Conservation (phyloP, 495 filamentous ascomycete species). For the Neurospora sp. region DNA sequence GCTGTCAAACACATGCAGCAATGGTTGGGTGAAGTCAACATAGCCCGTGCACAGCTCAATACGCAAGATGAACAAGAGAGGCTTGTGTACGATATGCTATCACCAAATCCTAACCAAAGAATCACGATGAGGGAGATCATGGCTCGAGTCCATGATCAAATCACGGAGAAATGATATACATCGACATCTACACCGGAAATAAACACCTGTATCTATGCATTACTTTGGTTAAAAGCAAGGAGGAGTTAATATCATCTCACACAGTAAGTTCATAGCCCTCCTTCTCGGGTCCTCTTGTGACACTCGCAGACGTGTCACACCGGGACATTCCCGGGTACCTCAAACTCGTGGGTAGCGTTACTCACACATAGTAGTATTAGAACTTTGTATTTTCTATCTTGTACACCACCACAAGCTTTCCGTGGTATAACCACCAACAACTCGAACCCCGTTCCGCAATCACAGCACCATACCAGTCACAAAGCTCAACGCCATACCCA, state of each 20-base stretch:
- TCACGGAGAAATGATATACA: slow-evolving; percentile 1
- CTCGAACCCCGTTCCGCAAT: background rate
- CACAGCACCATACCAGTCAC: slow-evolving; percentile 19
- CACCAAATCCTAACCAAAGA: slow-evolving; percentile 31
- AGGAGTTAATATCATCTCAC: background rate
- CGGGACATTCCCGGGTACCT: background rate
- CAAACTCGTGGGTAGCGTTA: background rate
- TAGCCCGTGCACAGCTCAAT: slow-evolving; percentile 26
- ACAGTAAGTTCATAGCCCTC: background rate
- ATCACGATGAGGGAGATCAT: slow-evolving; percentile 33
- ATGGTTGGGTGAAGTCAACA: slow-evolving; percentile 35
- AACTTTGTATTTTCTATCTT: background rate
- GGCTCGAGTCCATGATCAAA: slow-evolving; percentile 22
- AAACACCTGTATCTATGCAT: background rate
- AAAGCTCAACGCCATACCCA: slow-evolving; percentile 46
- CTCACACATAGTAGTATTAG: background rate
- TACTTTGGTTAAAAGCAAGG: background rate
- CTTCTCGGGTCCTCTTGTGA: background rate
- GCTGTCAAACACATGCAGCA: slow-evolving; percentile 34
- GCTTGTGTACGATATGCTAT: slow-evolving; percentile 35
- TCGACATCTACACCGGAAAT: background rate
- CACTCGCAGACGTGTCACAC: background rate
- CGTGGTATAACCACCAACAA: background rate
- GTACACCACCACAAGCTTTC: background rate
- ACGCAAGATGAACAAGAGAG: slow-evolving; percentile 29